A percentile compares a stretch with the other conserved stretches of the same genome.
These are phyloP conservation scores for Saprolegnia parasitica DNA, from an alignment of 352 stramenopile species.

Conservation along the genomic window DNA sequence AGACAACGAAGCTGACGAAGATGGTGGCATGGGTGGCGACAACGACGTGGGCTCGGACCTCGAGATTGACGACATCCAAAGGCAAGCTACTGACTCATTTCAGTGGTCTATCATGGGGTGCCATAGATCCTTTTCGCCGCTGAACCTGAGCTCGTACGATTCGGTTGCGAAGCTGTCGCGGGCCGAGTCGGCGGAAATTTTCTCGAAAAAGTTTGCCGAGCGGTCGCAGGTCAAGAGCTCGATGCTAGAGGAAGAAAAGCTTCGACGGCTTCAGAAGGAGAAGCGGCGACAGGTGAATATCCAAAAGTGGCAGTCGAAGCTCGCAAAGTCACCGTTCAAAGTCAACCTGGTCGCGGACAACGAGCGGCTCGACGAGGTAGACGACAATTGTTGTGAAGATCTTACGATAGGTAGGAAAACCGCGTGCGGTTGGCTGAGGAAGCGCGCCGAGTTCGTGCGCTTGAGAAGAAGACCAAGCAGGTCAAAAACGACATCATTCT, in stretches of 20 bases:
- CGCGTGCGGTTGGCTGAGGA: slow-evolving; percentile 77
- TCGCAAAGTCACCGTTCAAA: slow-evolving; percentile 85
- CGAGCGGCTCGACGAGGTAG: slow-evolving; percentile 88
- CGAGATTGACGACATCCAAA: slow-evolving; percentile 28
- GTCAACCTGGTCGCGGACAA: slow-evolving; percentile 93
- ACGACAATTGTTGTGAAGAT: background rate
- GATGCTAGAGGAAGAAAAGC: slow-evolving; percentile 55
- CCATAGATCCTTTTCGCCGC: slow-evolving; percentile 25
- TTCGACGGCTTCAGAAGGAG: slow-evolving; percentile 55
- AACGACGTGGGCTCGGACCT: slow-evolving; percentile 20
- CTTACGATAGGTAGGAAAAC: slow-evolving; percentile 40
- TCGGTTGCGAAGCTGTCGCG: slow-evolving; percentile 19
- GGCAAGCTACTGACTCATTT: background rate
- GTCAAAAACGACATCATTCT: slow-evolving; percentile 93
- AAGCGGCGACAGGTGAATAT: slow-evolving; percentile 53
- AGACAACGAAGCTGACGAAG: slow-evolving; percentile 22
- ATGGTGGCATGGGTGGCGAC: background rate
- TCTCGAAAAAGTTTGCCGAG: slow-evolving; percentile 73
- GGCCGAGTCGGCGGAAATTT: slow-evolving; percentile 64
- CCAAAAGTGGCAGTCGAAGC: slow-evolving; percentile 87
- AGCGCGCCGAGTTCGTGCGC: slow-evolving; percentile 45
- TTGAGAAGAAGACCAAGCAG: slow-evolving; percentile 72
- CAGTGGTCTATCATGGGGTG: background rate
- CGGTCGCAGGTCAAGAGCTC: slow-evolving; percentile 59
- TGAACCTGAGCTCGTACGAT: slow-evolving; percentile 25